These are phyloP conservation scores for Tetrapisispora phaffii DNA, from an alignment of 805 yeast species.

Conservation along the genomic window DNA sequence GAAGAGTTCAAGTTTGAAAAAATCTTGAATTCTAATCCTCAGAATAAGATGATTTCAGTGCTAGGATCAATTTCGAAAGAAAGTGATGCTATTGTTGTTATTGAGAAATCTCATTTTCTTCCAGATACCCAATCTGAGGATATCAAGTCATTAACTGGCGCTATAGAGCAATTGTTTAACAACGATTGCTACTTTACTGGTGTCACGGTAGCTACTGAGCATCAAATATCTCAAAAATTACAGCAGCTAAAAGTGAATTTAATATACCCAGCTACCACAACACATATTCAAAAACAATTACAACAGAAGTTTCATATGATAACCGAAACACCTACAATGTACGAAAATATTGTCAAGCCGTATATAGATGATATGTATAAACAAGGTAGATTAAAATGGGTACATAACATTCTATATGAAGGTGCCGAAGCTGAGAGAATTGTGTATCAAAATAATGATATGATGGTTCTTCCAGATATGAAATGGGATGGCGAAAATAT, in stretches of 20 bases:
- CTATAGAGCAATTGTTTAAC: slow-evolving; percentile 24
- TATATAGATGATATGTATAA: slow-evolving; percentile 61
- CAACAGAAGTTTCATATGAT: slow-evolving; percentile 52
- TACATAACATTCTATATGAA: slow-evolving; percentile 65
- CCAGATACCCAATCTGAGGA: background rate
- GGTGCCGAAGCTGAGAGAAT: slow-evolving; percentile 82
- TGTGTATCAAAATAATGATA: slow-evolving; percentile 51
- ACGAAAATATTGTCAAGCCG: slow-evolving; percentile 52
- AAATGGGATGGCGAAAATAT: slow-evolving; percentile 81
- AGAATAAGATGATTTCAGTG: slow-evolving; percentile 52
- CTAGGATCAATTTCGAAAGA: slow-evolving; percentile 59
- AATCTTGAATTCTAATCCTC: slow-evolving; percentile 51
- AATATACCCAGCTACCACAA: slow-evolving; percentile 81
- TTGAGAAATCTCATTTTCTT: slow-evolving; percentile 62
- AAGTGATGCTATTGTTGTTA: slow-evolving; percentile 51
- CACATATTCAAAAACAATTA: slow-evolving; percentile 72
- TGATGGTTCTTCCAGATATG: slow-evolving; percentile 86
- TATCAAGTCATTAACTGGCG: background rate
- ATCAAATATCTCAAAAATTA: background rate
- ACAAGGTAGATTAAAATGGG: slow-evolving; percentile 84
- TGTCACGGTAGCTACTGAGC: background rate
- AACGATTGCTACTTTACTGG: slow-evolving; percentile 5
- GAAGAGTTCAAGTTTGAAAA: slow-evolving; percentile 36
- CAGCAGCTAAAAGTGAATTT: slow-evolving; percentile 46
- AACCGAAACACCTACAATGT: slow-evolving; percentile 73